Conservation (phyloP, 2,329 filamentous ascomycete genomes). For the Ophiocordyceps polyrhachis-furcata region DNA sequence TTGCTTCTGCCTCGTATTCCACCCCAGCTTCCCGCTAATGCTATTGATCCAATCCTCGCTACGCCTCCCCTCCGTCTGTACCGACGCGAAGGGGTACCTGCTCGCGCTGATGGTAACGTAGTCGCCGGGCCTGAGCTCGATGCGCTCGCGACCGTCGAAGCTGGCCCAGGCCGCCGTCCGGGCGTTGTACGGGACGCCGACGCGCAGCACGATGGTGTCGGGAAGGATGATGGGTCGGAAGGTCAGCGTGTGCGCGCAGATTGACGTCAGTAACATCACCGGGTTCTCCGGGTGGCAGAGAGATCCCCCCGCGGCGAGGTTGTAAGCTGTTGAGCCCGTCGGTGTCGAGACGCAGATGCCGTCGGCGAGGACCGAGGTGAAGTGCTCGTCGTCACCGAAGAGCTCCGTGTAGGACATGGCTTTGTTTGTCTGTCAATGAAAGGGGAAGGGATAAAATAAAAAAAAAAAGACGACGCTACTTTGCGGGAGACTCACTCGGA, state of each 20-base stretch:
- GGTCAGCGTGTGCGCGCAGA: conserved; percentile 85
- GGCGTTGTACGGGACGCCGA: conserved; percentile 89
- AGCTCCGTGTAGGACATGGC: conserved; percentile 85
- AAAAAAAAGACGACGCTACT: not conserved
- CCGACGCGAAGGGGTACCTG: conserved; percentile 61
- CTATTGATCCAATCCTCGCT: conserved; percentile 72
- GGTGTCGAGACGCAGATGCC: conserved; percentile 88
- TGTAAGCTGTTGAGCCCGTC: conserved; percentile 89
- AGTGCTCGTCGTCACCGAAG: conserved; percentile 88
- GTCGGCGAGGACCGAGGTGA: conserved; percentile 84
- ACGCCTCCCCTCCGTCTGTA: conserved; percentile 48
- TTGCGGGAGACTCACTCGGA: conserved; percentile 42
- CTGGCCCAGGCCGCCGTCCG: conserved; percentile 88
- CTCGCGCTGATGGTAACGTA: conserved; percentile 74
- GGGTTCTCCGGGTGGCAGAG: conserved; percentile 93
- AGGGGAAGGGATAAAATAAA: no score
- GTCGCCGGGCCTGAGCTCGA: conserved; percentile 61
- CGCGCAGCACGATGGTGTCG: conserved; percentile 81
- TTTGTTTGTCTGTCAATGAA: conserved; percentile 20
- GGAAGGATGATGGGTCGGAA: conserved; percentile 95
- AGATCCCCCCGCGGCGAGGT: conserved; percentile 85
- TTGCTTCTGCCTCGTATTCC: conserved; percentile 65
- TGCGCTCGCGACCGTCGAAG: conserved; percentile 81
- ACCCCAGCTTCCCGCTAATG: conserved; percentile 60
- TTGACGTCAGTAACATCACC: conserved; percentile 83